Evolutionary conservation across 495 filamentous ascomycete species (phyloP).

Genomic region (Penicillium mononematosum): DNA sequence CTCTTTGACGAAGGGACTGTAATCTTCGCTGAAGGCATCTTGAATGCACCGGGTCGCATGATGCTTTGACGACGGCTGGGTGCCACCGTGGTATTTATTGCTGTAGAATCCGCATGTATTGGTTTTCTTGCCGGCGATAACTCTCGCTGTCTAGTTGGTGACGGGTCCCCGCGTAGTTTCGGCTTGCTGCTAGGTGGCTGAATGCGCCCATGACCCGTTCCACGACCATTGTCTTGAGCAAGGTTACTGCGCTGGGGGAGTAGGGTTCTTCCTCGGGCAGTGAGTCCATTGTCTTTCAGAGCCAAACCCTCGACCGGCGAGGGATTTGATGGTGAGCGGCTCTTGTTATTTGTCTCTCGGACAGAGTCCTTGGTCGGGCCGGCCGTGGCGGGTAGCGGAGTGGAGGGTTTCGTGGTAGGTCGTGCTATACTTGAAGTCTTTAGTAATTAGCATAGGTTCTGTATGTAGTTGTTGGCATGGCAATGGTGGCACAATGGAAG

Average conservation of each 20-base stretch:
- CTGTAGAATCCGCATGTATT: conserved; percentile 2
- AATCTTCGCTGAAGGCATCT: conserved; percentile 18
- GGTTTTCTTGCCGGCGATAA: conserved; percentile 14
- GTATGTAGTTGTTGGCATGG: conserved; percentile 14
- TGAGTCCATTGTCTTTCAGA: conserved; percentile 14
- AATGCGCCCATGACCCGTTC: conserved; percentile 13
- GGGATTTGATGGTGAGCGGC: conserved; percentile 2
- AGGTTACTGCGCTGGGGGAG: conserved; percentile 28
- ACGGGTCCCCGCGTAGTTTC: conserved; percentile 15
- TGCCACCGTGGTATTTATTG: conserved; percentile 9
- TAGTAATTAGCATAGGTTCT: conserved; percentile 10
- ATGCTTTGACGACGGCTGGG: conserved; percentile 38
- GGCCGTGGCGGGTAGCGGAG: conserved; percentile 5
- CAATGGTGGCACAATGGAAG: neutral
- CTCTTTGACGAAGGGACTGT: conserved; percentile 24
- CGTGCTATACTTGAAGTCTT: conserved; percentile 34
- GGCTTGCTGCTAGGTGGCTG: conserved; percentile 17
- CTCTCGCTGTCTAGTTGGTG: conserved; percentile 22
- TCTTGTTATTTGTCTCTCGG: conserved; percentile 12
- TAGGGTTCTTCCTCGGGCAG: conserved; percentile 24
- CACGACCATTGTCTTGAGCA: conserved; percentile 16
- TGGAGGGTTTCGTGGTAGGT: conserved; percentile 22
- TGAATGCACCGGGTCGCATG: conserved; percentile 31
- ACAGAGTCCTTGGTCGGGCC: conserved; percentile 13
- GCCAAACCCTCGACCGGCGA: conserved; percentile 16